Evolutionary conservation across 2,329 filamentous ascomycete genomes (phyloP).

Genomic region (Colletotrichum neosansevieriae): DNA sequence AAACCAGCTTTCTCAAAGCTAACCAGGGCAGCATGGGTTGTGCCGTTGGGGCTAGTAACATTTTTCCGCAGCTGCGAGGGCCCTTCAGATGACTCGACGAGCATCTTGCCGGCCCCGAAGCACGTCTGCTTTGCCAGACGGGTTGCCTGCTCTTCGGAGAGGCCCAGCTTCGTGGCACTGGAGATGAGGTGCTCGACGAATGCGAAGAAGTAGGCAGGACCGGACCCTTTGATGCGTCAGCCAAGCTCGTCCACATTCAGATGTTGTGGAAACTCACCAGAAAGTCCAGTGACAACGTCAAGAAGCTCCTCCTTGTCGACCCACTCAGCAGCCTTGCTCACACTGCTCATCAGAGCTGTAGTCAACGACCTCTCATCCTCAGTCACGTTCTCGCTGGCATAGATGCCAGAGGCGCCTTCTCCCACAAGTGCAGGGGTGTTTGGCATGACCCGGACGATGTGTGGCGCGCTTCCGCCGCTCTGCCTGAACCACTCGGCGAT

Average conservation of each 20-base stretch:
- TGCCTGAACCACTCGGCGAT: constrained; percentile 57
- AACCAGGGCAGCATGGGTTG: constrained; percentile 61
- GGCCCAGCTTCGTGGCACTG: constrained; percentile 57
- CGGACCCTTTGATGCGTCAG: constrained; percentile 53
- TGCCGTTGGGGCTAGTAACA: constrained; percentile 66
- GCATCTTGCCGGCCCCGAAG: constrained; percentile 64
- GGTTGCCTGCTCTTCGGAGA: constrained; percentile 61
- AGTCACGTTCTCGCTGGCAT: constrained; percentile 57
- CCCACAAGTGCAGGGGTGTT: constrained; percentile 64
- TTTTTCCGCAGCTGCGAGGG: constrained; percentile 62
- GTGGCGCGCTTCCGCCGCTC: constrained; percentile 52
- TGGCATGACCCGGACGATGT: constrained; percentile 65
- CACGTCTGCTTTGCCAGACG: constrained; percentile 64
- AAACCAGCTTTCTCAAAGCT: constrained; percentile 60
- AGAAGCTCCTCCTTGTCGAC: constrained; percentile 62
- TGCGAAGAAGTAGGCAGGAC: constrained; percentile 66
- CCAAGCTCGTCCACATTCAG: not conserved
- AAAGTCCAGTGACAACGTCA: constrained; percentile 63
- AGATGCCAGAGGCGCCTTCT: constrained; percentile 63
- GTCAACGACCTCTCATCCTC: constrained; percentile 57
- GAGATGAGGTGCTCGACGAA: constrained; percentile 64
- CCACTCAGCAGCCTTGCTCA: constrained; percentile 63
- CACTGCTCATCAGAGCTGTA: constrained; percentile 56
- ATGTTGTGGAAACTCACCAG: constrained; percentile 50
- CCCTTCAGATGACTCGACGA: constrained; percentile 59